Evolutionary conservation across 805 yeast genomes (phyloP), one percentile per base, ranked within the genome.

Genomic region (Ogataea wickerhamii): DNA sequence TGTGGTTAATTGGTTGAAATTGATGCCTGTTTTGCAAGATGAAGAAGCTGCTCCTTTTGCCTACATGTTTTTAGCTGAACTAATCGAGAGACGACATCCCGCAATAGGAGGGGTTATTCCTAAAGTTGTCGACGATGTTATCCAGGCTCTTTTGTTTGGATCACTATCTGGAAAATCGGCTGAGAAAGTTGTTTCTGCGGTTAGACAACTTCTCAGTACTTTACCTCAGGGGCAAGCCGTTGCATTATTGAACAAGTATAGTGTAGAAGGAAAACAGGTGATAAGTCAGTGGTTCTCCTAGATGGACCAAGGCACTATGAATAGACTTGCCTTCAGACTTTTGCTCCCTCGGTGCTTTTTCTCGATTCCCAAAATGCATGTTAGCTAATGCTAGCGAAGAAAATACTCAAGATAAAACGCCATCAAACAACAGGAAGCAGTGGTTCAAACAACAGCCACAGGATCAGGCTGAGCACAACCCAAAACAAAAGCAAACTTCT

Each of bases 1-100:
- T 18, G 66, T 86, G 34, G 73, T 70, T 21, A 82, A 74, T 43
- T 93, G 98, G 98, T 67, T 93, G 37, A 72, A 73, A 44, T 73
- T 87, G 8, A 74, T 93, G 48, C 98, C 98, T 17, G 74, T 91
- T 28, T 63, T 80, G 17, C 83, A 78, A 50, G 97, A 93, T 59
- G 83, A 79, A 28, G 93, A 85, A 49, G 95, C 95, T 4, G 97
- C 97, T 4, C 79, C 87, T 12, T 87, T 73, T 60, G 79, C 87
- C 14, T 93, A 87, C 64, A 70, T 73, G 50, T 89, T 87, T 57
- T 67, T 89, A 47, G 66, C 80, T 6, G 83, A 82, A 44, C 67
- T 89, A 53, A 81, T 88, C 28, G 81, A 80, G 35, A 72, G 71
- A 37, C 73, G 76, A 36, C 88, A 87, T 45, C 74, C 82, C 6